These are phyloP conservation scores for Cladosporium oxysporum DNA, from an alignment of 2,329 filamentous ascomycete genomes.

Conservation along the genomic window DNA sequence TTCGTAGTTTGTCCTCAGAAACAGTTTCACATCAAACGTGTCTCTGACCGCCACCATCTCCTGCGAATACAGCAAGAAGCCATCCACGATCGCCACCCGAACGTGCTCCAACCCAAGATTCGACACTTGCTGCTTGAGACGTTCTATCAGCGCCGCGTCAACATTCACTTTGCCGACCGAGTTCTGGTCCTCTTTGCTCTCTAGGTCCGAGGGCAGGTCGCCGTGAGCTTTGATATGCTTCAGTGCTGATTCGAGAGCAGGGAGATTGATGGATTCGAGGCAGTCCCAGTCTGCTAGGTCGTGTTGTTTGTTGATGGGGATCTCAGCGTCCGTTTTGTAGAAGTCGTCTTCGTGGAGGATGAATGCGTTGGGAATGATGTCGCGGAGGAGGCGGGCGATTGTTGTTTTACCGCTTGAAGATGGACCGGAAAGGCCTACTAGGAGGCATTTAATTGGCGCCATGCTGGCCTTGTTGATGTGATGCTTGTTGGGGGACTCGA, in stretches of 20 bases:
- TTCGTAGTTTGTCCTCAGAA: constrained; percentile 69
- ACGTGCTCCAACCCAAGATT: constrained; percentile 28
- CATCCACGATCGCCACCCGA: constrained; percentile 74
- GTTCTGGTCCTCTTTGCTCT: constrained; percentile 62
- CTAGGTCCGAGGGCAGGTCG: constrained; percentile 55
- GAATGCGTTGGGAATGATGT: constrained; percentile 72
- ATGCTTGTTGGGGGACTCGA: not conserved
- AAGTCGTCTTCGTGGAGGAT: constrained; percentile 97
- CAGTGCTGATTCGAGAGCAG: constrained; percentile 67
- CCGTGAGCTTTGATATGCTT: constrained; percentile 70
- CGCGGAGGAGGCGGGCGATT: constrained; percentile 77
- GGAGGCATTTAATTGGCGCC: constrained; percentile 25
- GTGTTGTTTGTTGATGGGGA: constrained; percentile 42
- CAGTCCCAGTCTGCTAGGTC: constrained; percentile 91
- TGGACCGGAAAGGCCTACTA: constrained; percentile 83
- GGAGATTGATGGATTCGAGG: constrained; percentile 72
- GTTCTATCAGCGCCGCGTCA: constrained; percentile 32
- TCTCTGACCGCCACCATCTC: constrained; percentile 54
- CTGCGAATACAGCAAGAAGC: constrained; percentile 79
- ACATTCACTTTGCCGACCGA: constrained; percentile 48
- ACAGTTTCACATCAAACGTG: constrained; percentile 73
- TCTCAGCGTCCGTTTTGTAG: constrained; percentile 76
- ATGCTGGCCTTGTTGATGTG: not conserved
- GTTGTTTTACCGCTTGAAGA: constrained; percentile 96
- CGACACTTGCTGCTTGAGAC: constrained; percentile 35